Percentiles rank a stretch among this genome's conserved stretches.
Evolutionary conservation across 352 stramenopile species (phyloP).

Genomic region (Phytophthora tubulina): DNA sequence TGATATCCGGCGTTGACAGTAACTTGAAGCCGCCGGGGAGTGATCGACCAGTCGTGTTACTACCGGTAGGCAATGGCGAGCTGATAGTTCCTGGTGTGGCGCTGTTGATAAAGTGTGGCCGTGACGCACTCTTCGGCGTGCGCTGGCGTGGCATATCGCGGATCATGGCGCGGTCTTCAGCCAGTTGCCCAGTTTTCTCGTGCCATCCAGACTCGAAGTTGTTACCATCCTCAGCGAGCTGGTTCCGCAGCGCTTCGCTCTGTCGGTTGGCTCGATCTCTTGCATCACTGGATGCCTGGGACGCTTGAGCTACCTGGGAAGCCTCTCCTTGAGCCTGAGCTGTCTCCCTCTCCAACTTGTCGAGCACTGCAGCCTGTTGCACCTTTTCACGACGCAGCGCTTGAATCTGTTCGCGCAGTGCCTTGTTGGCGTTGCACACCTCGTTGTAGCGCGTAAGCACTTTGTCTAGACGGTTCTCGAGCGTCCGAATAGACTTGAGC

Average conservation of each 20-base stretch:
- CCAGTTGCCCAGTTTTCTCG: constrained; percentile 85
- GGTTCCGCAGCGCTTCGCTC: constrained; percentile 73
- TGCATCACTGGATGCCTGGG: constrained; percentile 84
- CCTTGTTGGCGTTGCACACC: constrained; percentile 86
- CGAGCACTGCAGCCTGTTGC: constrained; percentile 76
- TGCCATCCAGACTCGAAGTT: constrained; percentile 90
- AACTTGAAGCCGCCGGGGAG: constrained; percentile 58
- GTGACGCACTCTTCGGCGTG: constrained; percentile 67
- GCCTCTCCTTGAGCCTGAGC: constrained; percentile 88
- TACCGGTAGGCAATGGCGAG: constrained; percentile 15
- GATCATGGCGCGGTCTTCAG: constrained; percentile 83
- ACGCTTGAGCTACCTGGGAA: constrained; percentile 73
- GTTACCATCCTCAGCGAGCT: constrained; percentile 81
- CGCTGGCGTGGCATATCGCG: constrained; percentile 76
- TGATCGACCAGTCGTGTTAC: constrained; percentile 25
- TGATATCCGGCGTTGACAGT: constrained; percentile 72
- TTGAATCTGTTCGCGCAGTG: constrained; percentile 82
- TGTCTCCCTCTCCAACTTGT: constrained; percentile 87
- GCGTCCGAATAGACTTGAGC: constrained; percentile 71
- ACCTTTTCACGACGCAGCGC: constrained; percentile 82
- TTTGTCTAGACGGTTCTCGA: constrained; percentile 88
- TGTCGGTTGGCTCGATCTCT: constrained; percentile 88
- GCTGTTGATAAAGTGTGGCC: constrained; percentile 46
- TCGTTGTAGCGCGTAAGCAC: constrained; percentile 89
- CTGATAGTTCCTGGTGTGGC: constrained; percentile 21